A percentile compares a stretch with the other conserved stretches of the same genome.
Evolutionary conservation across 2,329 filamentous ascomycete species (phyloP).

Genomic region (Aspergillus niger): DNA sequence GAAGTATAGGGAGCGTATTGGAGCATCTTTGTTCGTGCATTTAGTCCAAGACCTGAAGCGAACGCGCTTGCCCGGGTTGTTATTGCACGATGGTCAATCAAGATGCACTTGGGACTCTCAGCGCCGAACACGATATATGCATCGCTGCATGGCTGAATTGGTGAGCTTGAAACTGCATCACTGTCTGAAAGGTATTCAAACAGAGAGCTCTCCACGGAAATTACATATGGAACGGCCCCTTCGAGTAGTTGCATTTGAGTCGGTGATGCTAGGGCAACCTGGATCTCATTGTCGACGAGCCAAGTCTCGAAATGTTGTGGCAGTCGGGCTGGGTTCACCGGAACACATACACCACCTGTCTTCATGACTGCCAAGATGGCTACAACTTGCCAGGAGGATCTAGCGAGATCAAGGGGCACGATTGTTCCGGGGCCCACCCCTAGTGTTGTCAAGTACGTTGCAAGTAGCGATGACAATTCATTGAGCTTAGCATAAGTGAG

Average conservation of each 20-base stretch:
- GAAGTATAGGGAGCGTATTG: conserved; percentile 51
- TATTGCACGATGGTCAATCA: conserved; percentile 40
- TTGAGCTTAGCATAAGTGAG: conserved; percentile 39
- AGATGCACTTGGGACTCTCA: conserved; percentile 36
- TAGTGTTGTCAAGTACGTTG: conserved; percentile 32
- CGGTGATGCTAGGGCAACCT: conserved; percentile 44
- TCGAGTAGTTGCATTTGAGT: conserved; percentile 43
- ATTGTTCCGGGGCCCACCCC: conserved; percentile 30
- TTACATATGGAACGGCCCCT: conserved; percentile 44
- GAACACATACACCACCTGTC: conserved; percentile 35
- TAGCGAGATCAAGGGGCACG: conserved; percentile 32
- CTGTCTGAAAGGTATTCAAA: conserved; percentile 35
- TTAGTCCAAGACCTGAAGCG: conserved; percentile 26
- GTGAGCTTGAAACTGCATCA: conserved; percentile 10
- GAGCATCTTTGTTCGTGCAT: conserved; percentile 30
- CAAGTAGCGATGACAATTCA: conserved; percentile 35
- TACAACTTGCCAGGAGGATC: conserved; percentile 33
- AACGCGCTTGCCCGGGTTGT: conserved; percentile 34
- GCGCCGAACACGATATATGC: conserved; percentile 41
- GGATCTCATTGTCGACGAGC: conserved; percentile 41
- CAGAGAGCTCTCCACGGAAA: conserved; percentile 35
- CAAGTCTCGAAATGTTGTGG: conserved; percentile 41
- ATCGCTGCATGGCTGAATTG: conserved; percentile 21
- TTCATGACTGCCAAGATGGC: conserved; percentile 34
- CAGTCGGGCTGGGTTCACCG: conserved; percentile 37